A percentile compares a stretch with the other conserved stretches of the same genome.
Conservation (phyloP, 2,329 filamentous ascomycete genomes). For the Davidsoniella virescens region DNA sequence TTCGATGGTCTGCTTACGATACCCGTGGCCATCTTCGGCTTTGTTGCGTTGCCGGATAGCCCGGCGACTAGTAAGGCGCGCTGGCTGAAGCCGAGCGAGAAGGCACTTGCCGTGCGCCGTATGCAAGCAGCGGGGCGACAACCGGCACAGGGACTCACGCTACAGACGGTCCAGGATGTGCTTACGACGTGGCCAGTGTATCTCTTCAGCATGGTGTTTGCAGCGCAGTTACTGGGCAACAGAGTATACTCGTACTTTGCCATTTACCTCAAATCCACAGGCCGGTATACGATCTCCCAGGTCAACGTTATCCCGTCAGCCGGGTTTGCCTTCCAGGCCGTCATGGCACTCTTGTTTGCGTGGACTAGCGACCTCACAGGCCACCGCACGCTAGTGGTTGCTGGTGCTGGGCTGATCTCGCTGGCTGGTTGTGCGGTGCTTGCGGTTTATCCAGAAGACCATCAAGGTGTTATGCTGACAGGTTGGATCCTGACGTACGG, state of each 20-base stretch:
- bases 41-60: constrained; percentile 21
- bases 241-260: constrained; percentile 23
- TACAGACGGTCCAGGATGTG: constrained; percentile 18
- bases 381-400: constrained; percentile 35
- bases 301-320: constrained; percentile 36
- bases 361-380: constrained; percentile 37
- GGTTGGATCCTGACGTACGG: constrained; percentile 23
- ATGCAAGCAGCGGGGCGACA: constrained; percentile 20
- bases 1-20: constrained; percentile 25
- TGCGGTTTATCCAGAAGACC: constrained; percentile 21
- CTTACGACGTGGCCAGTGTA: constrained; percentile 20
- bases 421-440: constrained; percentile 22
- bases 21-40: constrained; percentile 20
- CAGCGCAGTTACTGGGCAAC: constrained; percentile 21
- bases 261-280: constrained; percentile 20
- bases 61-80: constrained; percentile 18
- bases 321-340: constrained; percentile 23
- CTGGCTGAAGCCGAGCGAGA: constrained; percentile 19
- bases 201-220: constrained; percentile 21
- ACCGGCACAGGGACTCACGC: constrained; percentile 20
- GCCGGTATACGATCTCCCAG: constrained; percentile 22
- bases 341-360: constrained; percentile 35
- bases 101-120: constrained; percentile 17
- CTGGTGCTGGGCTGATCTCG: constrained; percentile 28
- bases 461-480: constrained; percentile 21